Evolutionary conservation across 2,329 filamentous ascomycete genomes (phyloP).

Genomic region (Ceratocystis smalleyi): DNA sequence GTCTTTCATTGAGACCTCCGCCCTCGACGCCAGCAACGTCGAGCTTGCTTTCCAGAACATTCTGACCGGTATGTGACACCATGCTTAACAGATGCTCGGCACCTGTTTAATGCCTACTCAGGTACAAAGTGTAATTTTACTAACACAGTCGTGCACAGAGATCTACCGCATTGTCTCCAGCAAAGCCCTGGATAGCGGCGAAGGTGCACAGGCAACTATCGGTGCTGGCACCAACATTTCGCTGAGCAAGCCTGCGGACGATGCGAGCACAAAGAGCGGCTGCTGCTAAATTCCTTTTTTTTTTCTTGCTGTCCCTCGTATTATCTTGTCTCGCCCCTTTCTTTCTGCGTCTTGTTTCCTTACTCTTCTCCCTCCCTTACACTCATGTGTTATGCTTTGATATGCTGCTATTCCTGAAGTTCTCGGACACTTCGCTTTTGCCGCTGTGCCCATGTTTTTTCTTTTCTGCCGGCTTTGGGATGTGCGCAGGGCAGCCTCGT

Average conservation of each 20-base stretch:
- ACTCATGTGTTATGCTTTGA: slow-evolving; percentile 15
- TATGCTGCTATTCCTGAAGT: slow-evolving; percentile 12
- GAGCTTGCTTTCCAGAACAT: slow-evolving; percentile 99
- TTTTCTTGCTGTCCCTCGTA: slow-evolving; percentile 10
- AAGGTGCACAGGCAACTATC: slow-evolving; percentile 64
- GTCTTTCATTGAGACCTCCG: slow-evolving; percentile 98
- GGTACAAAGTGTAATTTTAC: too few species aligned
- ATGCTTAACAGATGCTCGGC: neutral
- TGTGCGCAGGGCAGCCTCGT: slow-evolving; percentile 6
- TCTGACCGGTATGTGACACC: slow-evolving; percentile 59
- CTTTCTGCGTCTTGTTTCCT: neutral
- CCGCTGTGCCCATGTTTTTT: slow-evolving; percentile 10
- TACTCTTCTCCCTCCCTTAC: neutral
- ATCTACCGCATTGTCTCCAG: slow-evolving; percentile 98
- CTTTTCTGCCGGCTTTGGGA: slow-evolving; percentile 4
- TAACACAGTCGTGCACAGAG: slow-evolving; percentile 39
- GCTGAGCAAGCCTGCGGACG: slow-evolving; percentile 70
- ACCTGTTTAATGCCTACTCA: too few species aligned
- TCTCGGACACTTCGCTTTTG: neutral
- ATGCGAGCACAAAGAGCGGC: slow-evolving; percentile 57
- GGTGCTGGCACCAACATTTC: slow-evolving; percentile 69
- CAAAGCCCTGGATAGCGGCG: slow-evolving; percentile 87
- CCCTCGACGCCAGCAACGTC: slow-evolving; percentile 95
- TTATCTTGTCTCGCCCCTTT: neutral
- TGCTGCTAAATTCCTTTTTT: slow-evolving; percentile 47